phyloP scores from a whole-genome alignment of 2,329 filamentous ascomycete genomes.

The Colletotrichum gloeosporioides region DNA sequence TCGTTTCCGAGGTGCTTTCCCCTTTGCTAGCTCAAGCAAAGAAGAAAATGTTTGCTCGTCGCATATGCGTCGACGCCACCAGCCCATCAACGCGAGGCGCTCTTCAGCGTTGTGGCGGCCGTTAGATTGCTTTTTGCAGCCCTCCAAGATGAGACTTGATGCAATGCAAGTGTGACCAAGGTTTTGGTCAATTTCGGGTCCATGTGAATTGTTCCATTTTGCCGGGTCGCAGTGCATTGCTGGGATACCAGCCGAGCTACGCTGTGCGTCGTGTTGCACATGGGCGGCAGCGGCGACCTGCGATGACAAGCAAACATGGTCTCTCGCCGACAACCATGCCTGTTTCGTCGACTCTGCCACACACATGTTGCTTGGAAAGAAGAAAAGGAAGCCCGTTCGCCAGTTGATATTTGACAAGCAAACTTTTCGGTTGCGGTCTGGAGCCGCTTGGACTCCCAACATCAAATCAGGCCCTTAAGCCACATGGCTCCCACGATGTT shows the following conservation, averaged over 20 bases:
- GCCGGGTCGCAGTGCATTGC: neutral
- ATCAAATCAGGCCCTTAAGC: neutral
- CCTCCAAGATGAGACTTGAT: neutral
- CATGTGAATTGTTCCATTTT: neutral
- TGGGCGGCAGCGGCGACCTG: neutral
- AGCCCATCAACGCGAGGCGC: neutral
- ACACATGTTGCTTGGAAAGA: neutral
- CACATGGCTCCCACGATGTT: conserved; percentile 1
- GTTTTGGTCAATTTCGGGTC: neutral
- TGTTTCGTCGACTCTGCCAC: neutral
- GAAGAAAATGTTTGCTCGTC: neutral
- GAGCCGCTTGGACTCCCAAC: neutral
- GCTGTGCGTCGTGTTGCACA: neutral
- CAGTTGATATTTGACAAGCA: neutral
- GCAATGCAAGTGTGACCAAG: neutral
- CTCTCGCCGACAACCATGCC: neutral
- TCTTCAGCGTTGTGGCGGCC: neutral
- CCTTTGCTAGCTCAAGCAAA: neutral
- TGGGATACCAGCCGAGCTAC: neutral
- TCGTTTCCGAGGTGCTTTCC: neutral
- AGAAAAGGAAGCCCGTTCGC: neutral
- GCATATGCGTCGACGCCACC: neutral
- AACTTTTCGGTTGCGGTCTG: neutral
- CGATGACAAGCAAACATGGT: neutral
- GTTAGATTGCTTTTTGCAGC: neutral